Evolutionary conservation across 164 flowering plant species (phyloP).

Genomic region (Chimonanthus salicifolius): DNA sequence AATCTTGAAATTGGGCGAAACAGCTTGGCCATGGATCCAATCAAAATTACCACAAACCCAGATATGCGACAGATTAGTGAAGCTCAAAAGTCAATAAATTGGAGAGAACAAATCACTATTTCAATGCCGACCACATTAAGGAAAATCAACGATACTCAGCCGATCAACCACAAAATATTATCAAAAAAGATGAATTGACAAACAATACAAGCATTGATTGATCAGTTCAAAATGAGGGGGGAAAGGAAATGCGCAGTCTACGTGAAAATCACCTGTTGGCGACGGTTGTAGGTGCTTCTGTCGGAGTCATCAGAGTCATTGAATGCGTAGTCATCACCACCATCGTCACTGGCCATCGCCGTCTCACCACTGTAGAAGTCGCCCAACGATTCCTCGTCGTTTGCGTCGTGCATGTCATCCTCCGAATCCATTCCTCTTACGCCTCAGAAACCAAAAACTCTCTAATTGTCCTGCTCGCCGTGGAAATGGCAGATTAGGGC

Average conservation of each 20-base stretch:
- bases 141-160: background rate
- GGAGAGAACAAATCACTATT: background rate
- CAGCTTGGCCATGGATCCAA: background rate
- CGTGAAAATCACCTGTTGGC: slow-evolving; percentile 18
- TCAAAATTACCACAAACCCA: background rate
- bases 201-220: background rate
- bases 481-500: background rate
- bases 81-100: background rate
- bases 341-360: slow-evolving; percentile 20
- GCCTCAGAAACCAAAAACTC: slow-evolving; percentile 7
- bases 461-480: too few species aligned
- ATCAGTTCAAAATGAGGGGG: background rate
- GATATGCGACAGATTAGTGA: background rate
- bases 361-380: slow-evolving; percentile 42
- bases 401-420: slow-evolving; percentile 54
- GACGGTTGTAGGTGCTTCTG: slow-evolving; percentile 5
- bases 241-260: background rate
- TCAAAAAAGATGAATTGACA: too few species aligned
- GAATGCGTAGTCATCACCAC: slow-evolving; percentile 24
- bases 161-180: too few species aligned
- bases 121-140: background rate
- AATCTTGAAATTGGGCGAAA: background rate
- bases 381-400: slow-evolving; percentile 45
- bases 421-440: slow-evolving; percentile 32
- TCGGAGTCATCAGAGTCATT: slow-evolving; percentile 20